These are phyloP conservation scores for Blepharisma undulans DNA, from an alignment of 169 alveolate genomes.

Conservation along the genomic window DNA sequence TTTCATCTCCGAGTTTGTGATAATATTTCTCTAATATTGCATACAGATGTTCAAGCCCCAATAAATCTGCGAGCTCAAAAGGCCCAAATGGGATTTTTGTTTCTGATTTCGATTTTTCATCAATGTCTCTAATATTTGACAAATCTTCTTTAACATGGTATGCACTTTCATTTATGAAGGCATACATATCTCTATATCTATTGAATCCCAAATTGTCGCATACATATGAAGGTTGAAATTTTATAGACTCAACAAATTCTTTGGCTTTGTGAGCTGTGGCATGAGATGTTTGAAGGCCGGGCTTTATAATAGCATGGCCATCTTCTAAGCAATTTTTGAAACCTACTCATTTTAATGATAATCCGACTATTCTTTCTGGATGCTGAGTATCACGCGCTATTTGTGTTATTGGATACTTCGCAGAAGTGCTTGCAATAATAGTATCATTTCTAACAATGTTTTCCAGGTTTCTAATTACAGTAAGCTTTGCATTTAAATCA, in stretches of 20 bases:
- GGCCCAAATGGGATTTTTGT: slow-evolving; percentile 84
- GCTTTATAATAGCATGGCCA: slow-evolving; percentile 27
- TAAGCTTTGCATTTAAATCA: slow-evolving; percentile 56
- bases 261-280: slow-evolving; percentile 52
- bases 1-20: slow-evolving; percentile 70
- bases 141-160: slow-evolving; percentile 70
- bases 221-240: slow-evolving; percentile 54
- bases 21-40: slow-evolving; percentile 56
- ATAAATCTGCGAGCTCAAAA: slow-evolving; percentile 74
- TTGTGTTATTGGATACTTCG: slow-evolving; percentile 71
- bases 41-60: slow-evolving; percentile 71
- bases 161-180: slow-evolving; percentile 77
- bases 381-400: slow-evolving; percentile 66
- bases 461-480: slow-evolving; percentile 53
- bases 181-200: slow-evolving; percentile 72
- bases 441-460: slow-evolving; percentile 48
- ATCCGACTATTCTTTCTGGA: slow-evolving; percentile 70
- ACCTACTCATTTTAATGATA: slow-evolving; percentile 72
- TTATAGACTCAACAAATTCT: slow-evolving; percentile 53
- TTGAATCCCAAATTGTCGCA: slow-evolving; percentile 78
- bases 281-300: slow-evolving; percentile 67
- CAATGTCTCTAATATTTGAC: slow-evolving; percentile 71
- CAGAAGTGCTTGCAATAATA: slow-evolving; percentile 71
- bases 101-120: slow-evolving; percentile 70
- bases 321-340: background rate